phyloP scores from a whole-genome alignment of 805 yeast genomes.

The Zygosaccharomyces bisporus region DNA sequence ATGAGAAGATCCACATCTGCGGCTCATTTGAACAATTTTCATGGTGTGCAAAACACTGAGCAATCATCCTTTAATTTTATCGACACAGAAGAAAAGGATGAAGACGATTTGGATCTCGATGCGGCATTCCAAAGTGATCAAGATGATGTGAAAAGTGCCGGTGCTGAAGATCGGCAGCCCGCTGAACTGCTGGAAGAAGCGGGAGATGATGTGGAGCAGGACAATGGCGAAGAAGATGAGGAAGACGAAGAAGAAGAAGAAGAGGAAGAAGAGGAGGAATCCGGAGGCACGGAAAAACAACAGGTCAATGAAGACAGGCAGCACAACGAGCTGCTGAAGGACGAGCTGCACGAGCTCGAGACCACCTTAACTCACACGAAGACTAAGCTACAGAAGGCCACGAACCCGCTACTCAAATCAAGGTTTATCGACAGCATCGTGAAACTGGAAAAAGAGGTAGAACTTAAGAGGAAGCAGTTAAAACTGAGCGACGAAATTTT shows the following conservation, averaged over 20 bases:
- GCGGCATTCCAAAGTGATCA: constrained; percentile 47
- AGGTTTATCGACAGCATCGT: constrained; percentile 79
- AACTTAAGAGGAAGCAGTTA: constrained; percentile 69
- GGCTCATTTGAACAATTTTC: constrained; percentile 17
- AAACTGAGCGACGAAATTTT: constrained; percentile 36
- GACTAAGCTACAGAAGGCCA: constrained; percentile 64
- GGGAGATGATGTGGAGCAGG: constrained; percentile 37
- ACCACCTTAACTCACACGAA: constrained; percentile 71
- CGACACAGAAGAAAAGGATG: constrained; percentile 37
- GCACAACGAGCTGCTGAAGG: constrained; percentile 71
- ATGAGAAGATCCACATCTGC: constrained; percentile 27
- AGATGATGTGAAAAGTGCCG: constrained; percentile 28
- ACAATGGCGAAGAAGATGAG: constrained; percentile 41
- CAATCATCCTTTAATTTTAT: constrained; percentile 12
- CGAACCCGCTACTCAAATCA: constrained; percentile 79
- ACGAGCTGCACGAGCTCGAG: constrained; percentile 81
- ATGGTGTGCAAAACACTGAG: constrained; percentile 6
- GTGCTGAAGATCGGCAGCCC: constrained; percentile 19
- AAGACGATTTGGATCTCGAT: constrained; percentile 55
- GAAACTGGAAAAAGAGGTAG: constrained; percentile 76
- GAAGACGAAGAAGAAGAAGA: constrained; percentile 45
- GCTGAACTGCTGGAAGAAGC: constrained; percentile 32
- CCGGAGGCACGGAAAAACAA: constrained; percentile 47
- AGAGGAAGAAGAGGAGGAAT: constrained; percentile 48
- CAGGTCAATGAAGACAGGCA: constrained; percentile 56